These are phyloP conservation scores for Solanum aculeatissimum DNA, from an alignment of 305 asterid species.

Conservation along the genomic window DNA sequence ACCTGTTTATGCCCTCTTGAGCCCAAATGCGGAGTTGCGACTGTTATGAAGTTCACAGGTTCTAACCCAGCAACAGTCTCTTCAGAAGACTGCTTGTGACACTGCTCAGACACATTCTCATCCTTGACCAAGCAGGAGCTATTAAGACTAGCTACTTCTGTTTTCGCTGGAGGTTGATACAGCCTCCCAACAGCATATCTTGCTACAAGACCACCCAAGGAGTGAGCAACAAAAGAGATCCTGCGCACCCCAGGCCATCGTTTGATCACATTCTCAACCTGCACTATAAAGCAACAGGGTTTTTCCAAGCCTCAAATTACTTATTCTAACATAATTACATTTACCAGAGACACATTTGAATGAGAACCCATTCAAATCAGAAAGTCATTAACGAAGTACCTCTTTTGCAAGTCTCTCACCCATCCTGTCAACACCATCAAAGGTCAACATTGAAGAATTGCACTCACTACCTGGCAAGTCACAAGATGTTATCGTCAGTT, in stretches of 20 bases:
- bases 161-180: neutral
- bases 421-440: conserved; percentile 84
- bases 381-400: conserved; percentile 37
- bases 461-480: conserved; percentile 47
- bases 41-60: conserved; percentile 76
- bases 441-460: conserved; percentile 66
- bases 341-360: neutral
- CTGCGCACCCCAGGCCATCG: conserved; percentile 59
- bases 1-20: conserved; percentile 89
- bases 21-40: conserved; percentile 93
- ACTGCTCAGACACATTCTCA: conserved; percentile 2
- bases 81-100: conserved; percentile 12
- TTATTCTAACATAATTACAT: neutral
- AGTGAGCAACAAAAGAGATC: conserved; percentile 88
- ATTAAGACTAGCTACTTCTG: neutral
- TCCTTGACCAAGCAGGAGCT: conserved; percentile 14
- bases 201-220: conserved; percentile 92
- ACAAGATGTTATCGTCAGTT: neutral
- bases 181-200: conserved; percentile 80
- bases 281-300: conserved; percentile 18
- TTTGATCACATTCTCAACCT: conserved; percentile 56
- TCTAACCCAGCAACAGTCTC: conserved; percentile 63
- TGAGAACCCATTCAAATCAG: conserved; percentile 5
- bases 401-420: conserved; percentile 78
- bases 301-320: neutral